A percentile compares a stretch with the other conserved stretches of the same genome.
Evolutionary conservation across 2,329 filamentous ascomycete genomes (phyloP).

Genomic region (Aspergillus sp.): DNA sequence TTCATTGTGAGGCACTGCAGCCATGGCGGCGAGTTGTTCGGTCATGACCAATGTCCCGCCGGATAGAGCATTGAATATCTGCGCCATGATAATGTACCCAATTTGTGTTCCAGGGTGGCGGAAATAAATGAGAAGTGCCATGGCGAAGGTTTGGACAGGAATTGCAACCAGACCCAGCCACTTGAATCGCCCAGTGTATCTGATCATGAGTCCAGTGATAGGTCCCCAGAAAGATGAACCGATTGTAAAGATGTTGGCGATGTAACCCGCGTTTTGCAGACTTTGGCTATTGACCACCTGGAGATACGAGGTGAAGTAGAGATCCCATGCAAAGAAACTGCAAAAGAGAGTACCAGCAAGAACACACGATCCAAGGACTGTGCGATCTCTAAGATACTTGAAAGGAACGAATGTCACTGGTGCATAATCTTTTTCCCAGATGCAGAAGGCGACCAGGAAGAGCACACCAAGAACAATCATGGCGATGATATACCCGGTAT

Average conservation of each 20-base stretch:
- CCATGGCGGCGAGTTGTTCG: conserved; percentile 51
- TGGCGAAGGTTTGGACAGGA: conserved; percentile 45
- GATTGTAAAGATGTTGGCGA: conserved; percentile 49
- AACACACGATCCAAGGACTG: conserved; percentile 22
- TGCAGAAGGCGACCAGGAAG: conserved; percentile 47
- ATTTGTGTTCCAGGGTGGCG: conserved; percentile 41
- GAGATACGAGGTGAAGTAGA: conserved; percentile 32
- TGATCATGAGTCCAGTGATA: conserved; percentile 47
- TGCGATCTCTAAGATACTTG: conserved; percentile 37
- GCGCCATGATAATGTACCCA: conserved; percentile 51
- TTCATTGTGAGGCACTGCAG: conserved; percentile 47
- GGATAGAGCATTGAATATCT: conserved; percentile 51
- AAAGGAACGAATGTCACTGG: conserved; percentile 12
- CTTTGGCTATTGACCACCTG: conserved; percentile 31
- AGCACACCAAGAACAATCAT: conserved; percentile 51
- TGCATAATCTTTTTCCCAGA: conserved; percentile 52
- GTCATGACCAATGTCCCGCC: conserved; percentile 49
- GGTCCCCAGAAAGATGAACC: conserved; percentile 52
- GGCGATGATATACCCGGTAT: conserved; percentile 42
- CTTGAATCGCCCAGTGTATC: conserved; percentile 47
- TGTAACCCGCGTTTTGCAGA: conserved; percentile 29
- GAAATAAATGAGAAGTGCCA: conserved; percentile 50
- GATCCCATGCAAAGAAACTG: conserved; percentile 18
- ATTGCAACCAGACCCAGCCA: conserved; percentile 45
- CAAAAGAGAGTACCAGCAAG: conserved; percentile 11